Evolutionary conservation across 1,139 yeast genomes (phyloP).

Genomic region (Groenewaldozyma auringiensis): DNA sequence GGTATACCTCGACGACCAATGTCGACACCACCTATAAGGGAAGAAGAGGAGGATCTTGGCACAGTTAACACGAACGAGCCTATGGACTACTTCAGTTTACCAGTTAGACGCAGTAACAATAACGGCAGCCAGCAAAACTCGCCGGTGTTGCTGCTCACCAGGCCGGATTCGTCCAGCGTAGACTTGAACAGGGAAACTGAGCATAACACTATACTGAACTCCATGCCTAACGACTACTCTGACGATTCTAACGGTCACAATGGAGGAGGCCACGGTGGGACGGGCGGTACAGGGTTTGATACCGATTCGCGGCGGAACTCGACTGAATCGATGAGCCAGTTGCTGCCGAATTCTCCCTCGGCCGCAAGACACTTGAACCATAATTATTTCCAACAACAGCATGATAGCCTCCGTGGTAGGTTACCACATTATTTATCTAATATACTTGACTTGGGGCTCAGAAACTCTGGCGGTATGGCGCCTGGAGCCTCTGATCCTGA

Average conservation of each 20-base stretch:
- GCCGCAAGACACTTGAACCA: conserved; percentile 1
- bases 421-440: conserved; percentile 14
- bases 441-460: conserved; percentile 22
- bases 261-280: no score
- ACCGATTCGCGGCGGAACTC: not conserved
- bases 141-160: not conserved
- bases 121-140: not conserved
- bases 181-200: not conserved
- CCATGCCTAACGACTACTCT: not conserved
- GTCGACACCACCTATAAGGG: not conserved
- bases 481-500: conserved; percentile 23
- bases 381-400: conserved; percentile 6
- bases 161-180: not conserved
- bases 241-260: not conserved
- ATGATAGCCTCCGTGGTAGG: conserved; percentile 9
- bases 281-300: not conserved
- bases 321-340: not conserved
- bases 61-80: not conserved
- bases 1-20: no score
- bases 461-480: conserved; percentile 27
- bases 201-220: not conserved
- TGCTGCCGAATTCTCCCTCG: not conserved
- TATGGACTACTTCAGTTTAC: conserved; percentile 1
- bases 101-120: not conserved
- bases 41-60: not conserved